These are phyloP conservation scores for Leishmania guyanensis DNA, from an alignment of 208 protist genomes.

Conservation along the genomic window DNA sequence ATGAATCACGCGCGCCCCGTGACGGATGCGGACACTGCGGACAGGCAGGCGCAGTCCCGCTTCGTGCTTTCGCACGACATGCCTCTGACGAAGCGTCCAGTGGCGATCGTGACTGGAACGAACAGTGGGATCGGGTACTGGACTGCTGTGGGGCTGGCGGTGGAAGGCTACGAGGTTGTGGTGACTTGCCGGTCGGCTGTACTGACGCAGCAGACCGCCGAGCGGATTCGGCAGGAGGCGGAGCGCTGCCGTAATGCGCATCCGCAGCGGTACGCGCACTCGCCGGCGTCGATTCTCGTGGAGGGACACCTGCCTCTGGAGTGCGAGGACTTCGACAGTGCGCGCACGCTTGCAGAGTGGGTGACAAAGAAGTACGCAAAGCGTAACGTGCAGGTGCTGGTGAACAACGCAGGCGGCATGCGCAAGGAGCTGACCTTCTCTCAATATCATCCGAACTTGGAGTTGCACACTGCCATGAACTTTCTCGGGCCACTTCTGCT, in stretches of 20 bases:
- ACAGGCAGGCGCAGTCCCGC: conserved; percentile 12
- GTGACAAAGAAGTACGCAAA: conserved; percentile 47
- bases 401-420: conserved; percentile 91
- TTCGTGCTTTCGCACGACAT: conserved; percentile 62
- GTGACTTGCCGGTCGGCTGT: conserved; percentile 71
- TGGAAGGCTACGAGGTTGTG: conserved; percentile 77
- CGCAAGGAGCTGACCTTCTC: conserved; percentile 53
- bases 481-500: conserved; percentile 84
- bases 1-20: conserved; percentile 47
- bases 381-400: conserved; percentile 76
- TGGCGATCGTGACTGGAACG: conserved; percentile 90
- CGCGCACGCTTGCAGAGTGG: conserved; percentile 61
- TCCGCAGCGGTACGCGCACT: conserved; percentile 39
- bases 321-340: conserved; percentile 76
- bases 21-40: conserved; percentile 24
- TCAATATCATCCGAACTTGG: conserved; percentile 45
- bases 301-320: conserved; percentile 63
- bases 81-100: conserved; percentile 54
- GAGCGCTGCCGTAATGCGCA: conserved; percentile 32
- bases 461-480: conserved; percentile 86
- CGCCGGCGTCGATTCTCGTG: conserved; percentile 51
- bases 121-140: conserved; percentile 90
- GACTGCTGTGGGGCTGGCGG: conserved; percentile 78
- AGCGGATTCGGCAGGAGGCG: conserved; percentile 46
- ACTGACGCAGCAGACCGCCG: conserved; percentile 56